Base-by-base conservation (phyloP, 495 filamentous ascomycete species). In the Usnea hakonensis region DNA sequence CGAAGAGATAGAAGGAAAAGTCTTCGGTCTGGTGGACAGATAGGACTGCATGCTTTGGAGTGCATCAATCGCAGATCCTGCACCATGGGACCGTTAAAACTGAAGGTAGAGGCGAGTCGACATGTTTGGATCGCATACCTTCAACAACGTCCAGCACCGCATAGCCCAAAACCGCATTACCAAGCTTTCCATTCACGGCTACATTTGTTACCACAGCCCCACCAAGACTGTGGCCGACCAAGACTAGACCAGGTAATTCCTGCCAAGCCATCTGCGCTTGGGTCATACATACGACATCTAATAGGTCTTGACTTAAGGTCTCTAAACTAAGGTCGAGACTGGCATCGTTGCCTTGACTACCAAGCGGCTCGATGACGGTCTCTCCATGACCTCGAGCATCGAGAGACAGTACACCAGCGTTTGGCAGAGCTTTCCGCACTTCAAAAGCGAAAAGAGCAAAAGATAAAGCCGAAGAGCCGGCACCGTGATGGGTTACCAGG, bases 101-200 rank as follows among this genome's bases (percentile, higher is more conserved):
- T 17, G 11, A 23, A n/a, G n/a, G 8, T 7, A 23, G 21, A 33
- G 8, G 21, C 60, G 23, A 13, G n/a, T 19, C 11, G 17, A 56
- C 21, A 55, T 61, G 8, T 5, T 38, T 46, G 19, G 19, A 40
- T 53, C 35, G 81, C 89, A 91, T 52, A 52, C 48, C 48, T 76
- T 99, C 94, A 37, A 99, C 94, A 13, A 99, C 91, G 73, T 99
- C 94, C 14, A 99, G 75, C 14, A 99, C 92, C 10, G 85, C 90
- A 77, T 93, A 95, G 17, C 90, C 95, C 17, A 97, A 74, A 7
- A 97, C 69, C 32, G 84, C 78, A 33, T 71, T 72, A 2, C 90
- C 89, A 26, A 96, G 73, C 58, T 76, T 74, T 9, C 84, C 85
- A 16, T 75, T 76, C 67, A 80, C 85, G 2, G 91, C 91, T 30